These are phyloP conservation scores for Prunus yedoensis DNA, from an alignment of 331 rosid species.

Conservation along the genomic window DNA sequence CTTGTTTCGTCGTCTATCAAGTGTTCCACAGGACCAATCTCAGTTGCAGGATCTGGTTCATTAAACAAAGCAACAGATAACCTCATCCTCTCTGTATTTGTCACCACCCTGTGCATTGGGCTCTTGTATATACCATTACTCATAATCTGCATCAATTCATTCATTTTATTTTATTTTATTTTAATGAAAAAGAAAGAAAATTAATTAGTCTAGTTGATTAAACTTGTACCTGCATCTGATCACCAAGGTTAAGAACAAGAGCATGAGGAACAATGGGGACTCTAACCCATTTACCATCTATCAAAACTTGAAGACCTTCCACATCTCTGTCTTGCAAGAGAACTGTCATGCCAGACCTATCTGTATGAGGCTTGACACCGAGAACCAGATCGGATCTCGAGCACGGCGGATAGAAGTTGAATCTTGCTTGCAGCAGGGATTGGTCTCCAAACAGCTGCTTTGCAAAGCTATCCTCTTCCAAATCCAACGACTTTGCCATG, in stretches of 20 bases:
- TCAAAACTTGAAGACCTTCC: slow-evolving; percentile 72
- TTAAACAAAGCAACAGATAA: slow-evolving; percentile 43
- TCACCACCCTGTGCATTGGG: slow-evolving; percentile 45
- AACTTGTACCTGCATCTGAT: slow-evolving; percentile 63
- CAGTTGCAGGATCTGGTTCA: slow-evolving; percentile 31
- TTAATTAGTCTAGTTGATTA: neutral
- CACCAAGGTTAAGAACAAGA: slow-evolving; percentile 66
- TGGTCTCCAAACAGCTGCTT: slow-evolving; percentile 49
- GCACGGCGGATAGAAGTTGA: slow-evolving; percentile 68
- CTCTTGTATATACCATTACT: slow-evolving; percentile 48
- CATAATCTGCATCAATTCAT: slow-evolving; percentile 25
- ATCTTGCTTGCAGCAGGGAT: slow-evolving; percentile 32
- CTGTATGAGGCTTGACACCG: slow-evolving; percentile 62
- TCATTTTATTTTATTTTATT: too few relatives aligned
- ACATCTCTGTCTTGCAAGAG: slow-evolving; percentile 62
- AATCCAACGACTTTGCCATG: slow-evolving; percentile 56
- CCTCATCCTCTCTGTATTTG: slow-evolving; percentile 41
- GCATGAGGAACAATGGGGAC: slow-evolving; percentile 56
- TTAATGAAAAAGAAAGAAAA: too few relatives aligned
- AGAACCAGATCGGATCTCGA: slow-evolving; percentile 42
- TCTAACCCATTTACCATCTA: slow-evolving; percentile 58
- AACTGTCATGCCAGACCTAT: slow-evolving; percentile 52
- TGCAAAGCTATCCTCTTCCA: slow-evolving; percentile 51
- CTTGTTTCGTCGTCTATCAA: slow-evolving; percentile 30
- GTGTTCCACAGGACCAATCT: slow-evolving; percentile 34